Percentiles rank a stretch among this genome's conserved stretches.
These are phyloP conservation scores for Salix arbutifolia DNA, from an alignment of 345 rosid species.

Conservation along the genomic window DNA sequence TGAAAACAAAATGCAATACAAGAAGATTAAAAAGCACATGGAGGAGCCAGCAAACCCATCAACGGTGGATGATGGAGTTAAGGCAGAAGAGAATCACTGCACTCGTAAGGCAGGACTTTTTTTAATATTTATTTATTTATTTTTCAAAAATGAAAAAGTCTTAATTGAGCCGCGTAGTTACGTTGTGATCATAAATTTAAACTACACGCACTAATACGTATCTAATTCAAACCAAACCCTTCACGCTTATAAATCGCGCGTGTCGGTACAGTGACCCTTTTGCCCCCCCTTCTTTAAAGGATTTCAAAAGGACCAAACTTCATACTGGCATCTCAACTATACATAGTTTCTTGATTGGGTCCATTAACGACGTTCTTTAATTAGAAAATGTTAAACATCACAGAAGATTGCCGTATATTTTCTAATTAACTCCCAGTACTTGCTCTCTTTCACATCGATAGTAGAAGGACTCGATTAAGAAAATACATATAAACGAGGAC, in stretches of 20 bases:
- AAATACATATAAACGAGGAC: not conserved
- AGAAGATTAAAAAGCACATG: no score
- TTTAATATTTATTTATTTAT: no score
- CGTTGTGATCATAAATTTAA: conserved; percentile 11
- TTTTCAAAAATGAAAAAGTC: not conserved
- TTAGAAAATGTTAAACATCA: no score
- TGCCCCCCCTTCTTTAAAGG: not conserved
- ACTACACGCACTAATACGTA: not conserved
- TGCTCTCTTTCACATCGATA: not conserved
- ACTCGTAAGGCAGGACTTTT: not conserved
- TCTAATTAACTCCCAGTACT: no score
- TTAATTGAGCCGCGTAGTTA: conserved; percentile 10
- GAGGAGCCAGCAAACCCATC: no score
- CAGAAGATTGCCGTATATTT: no score
- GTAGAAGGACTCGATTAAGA: not conserved
- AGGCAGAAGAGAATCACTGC: not conserved
- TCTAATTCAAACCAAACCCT: not conserved
- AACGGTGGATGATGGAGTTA: not conserved
- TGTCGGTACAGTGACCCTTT: not conserved
- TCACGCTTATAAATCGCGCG: conserved; percentile 12
- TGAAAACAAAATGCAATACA: no score
- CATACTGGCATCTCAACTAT: not conserved
- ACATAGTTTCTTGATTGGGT: not conserved
- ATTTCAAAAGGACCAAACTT: not conserved
- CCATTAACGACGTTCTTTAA: not conserved